phyloP scores from a whole-genome alignment of 2,329 filamentous ascomycete species.

The Ambrosiella xylebori region DNA sequence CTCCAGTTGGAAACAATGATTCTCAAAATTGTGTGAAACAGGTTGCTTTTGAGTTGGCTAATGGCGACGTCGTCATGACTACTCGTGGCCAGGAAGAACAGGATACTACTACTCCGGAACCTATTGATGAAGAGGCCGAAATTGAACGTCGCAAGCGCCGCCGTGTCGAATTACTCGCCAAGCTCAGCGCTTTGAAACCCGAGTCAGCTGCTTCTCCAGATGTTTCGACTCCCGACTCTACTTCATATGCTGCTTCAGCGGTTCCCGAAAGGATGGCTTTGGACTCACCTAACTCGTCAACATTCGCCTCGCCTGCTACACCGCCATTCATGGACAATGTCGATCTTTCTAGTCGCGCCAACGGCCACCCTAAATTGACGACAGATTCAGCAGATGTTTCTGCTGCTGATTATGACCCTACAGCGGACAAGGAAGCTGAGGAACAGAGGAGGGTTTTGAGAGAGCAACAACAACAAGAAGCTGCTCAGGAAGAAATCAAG shows the following conservation, averaged over 20 bases:
- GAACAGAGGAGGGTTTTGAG: conserved; percentile 37
- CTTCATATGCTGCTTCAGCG: background rate
- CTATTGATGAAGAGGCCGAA: conserved; percentile 61
- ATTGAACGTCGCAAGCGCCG: conserved; percentile 73
- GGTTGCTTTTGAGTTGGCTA: conserved; percentile 9
- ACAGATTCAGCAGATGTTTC: conserved; percentile 57
- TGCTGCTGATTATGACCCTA: conserved; percentile 87
- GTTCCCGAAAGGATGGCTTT: conserved; percentile 22
- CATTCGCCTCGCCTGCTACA: background rate
- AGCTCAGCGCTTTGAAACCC: conserved; percentile 40
- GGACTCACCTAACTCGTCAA: conserved; percentile 23
- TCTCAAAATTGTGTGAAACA: conserved; percentile 7
- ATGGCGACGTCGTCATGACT: conserved; percentile 9
- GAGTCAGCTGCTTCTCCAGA: conserved; percentile 26
- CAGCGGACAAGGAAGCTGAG: conserved; percentile 74
- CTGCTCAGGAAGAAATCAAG: conserved; percentile 16
- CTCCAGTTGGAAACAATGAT: conserved; percentile 39
- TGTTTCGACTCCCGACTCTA: conserved; percentile 26
- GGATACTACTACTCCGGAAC: conserved; percentile 20
- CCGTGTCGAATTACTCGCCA: conserved; percentile 71
- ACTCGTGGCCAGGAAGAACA: background rate
- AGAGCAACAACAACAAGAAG: conserved; percentile 36
- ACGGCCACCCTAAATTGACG: conserved; percentile 14
- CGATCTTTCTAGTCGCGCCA: conserved; percentile 11
- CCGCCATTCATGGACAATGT: conserved; percentile 9